Evolutionary conservation across 768 basidiomycete species (phyloP).

Genomic region (Strobilomyces echinocephalus): DNA sequence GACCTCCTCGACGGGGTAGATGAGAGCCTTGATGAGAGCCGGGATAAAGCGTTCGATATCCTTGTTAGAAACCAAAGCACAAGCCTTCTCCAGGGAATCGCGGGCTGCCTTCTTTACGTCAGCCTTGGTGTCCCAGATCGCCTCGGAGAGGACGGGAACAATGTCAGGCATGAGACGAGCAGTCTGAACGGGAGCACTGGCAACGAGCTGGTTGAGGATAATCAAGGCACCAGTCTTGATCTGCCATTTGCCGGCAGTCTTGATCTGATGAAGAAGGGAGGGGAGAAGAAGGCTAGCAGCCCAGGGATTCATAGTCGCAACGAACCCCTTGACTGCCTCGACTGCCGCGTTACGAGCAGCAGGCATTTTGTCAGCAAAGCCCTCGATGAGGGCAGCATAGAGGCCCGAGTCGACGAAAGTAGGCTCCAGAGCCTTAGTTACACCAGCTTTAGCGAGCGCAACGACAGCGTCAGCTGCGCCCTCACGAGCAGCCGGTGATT

Average conservation of each 20-base stretch:
- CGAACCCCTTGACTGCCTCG: slow-evolving; percentile 74
- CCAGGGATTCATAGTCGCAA: slow-evolving; percentile 84
- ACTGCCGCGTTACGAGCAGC: slow-evolving; percentile 81
- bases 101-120: slow-evolving; percentile 99
- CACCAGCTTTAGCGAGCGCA: slow-evolving; percentile 63
- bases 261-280: slow-evolving; percentile 85
- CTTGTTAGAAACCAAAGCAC: slow-evolving; percentile 95
- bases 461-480: slow-evolving; percentile 73
- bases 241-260: slow-evolving; percentile 97
- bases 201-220: slow-evolving; percentile 82
- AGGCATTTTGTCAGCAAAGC: slow-evolving; percentile 93
- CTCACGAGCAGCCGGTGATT: slow-evolving; percentile 87
- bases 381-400: slow-evolving; percentile 81
- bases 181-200: slow-evolving; percentile 74
- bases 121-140: slow-evolving; percentile 98
- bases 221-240: slow-evolving; percentile 85
- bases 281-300: slow-evolving; percentile 79
- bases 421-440: slow-evolving; percentile 80
- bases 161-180: slow-evolving; percentile 92
- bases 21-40: slow-evolving; percentile 94
- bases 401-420: slow-evolving; percentile 83
- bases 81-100: slow-evolving; percentile 89
- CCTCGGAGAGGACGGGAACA: slow-evolving; percentile 89
- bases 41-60: slow-evolving; percentile 96
- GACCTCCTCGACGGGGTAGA: slow-evolving; percentile 99